These are phyloP conservation scores for Fusarium liriodendri DNA, from an alignment of 2,329 filamentous ascomycete genomes.

Conservation along the genomic window DNA sequence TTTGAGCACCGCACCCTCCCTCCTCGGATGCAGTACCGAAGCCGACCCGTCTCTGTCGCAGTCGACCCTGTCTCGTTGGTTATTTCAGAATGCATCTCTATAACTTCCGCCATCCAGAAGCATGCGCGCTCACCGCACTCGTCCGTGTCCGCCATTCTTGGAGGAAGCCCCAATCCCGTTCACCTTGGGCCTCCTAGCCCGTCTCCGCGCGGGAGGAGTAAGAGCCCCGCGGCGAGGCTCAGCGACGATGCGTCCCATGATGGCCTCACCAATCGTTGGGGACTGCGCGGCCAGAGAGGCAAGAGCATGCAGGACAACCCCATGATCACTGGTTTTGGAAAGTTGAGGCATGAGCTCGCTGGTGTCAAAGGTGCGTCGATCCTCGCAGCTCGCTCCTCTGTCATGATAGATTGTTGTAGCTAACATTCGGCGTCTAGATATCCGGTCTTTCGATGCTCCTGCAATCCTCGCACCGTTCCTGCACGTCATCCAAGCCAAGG, in stretches of 20 bases:
- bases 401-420: slow-evolving; percentile 9
- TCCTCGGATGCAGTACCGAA: slow-evolving; percentile 68
- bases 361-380: slow-evolving; percentile 77
- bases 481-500: slow-evolving; percentile 95
- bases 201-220: slow-evolving; percentile 55
- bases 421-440: slow-evolving; percentile 67
- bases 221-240: slow-evolving; percentile 49
- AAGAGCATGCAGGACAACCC: slow-evolving; percentile 98
- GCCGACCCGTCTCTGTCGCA: slow-evolving; percentile 78
- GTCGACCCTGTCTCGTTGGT: slow-evolving; percentile 93
- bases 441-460: slow-evolving; percentile 88
- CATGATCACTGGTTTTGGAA: slow-evolving; percentile 93
- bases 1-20: slow-evolving; percentile 43
- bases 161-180: slow-evolving; percentile 73
- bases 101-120: slow-evolving; percentile 98
- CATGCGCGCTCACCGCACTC: slow-evolving; percentile 96
- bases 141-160: slow-evolving; percentile 94
- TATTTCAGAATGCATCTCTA: slow-evolving; percentile 98
- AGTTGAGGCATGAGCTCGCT: slow-evolving; percentile 87
- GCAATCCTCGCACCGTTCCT: slow-evolving; percentile 92
- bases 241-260: slow-evolving; percentile 62
- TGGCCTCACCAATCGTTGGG: slow-evolving; percentile 86
- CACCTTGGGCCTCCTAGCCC: slow-evolving; percentile 63
- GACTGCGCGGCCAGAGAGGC: slow-evolving; percentile 91
- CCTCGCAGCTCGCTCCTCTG: not conserved